A percentile compares a stretch with the other conserved stretches of the same genome.
Evolutionary conservation across 2,329 filamentous ascomycete species (phyloP).

Genomic region (Clonostachys chloroleuca): DNA sequence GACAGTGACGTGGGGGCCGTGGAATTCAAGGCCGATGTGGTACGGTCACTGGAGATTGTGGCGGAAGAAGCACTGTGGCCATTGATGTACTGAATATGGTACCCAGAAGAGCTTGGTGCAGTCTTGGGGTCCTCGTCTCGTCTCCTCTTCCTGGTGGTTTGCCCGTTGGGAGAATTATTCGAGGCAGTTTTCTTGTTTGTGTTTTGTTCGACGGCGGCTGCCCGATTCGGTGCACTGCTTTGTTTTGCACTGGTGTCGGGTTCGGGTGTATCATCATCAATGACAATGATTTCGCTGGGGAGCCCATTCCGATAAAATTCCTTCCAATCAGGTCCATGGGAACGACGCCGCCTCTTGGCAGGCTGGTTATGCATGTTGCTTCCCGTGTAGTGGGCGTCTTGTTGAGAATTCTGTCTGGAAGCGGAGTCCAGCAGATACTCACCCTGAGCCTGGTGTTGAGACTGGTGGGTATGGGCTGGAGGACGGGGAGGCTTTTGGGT

Average conservation of each 20-base stretch:
- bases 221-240: slow-evolving; percentile 11
- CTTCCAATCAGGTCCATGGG: slow-evolving; percentile 69
- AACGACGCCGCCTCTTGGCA: slow-evolving; percentile 49
- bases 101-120: slow-evolving; percentile 57
- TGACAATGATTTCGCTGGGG: slow-evolving; percentile 82
- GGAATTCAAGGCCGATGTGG: slow-evolving; percentile 74
- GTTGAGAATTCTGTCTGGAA: neutral
- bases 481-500: slow-evolving; percentile 20
- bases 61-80: slow-evolving; percentile 72
- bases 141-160: slow-evolving; percentile 71
- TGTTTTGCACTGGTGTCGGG: slow-evolving; percentile 39
- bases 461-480: slow-evolving; percentile 16
- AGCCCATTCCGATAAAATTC: slow-evolving; percentile 80
- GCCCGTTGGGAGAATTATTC: slow-evolving; percentile 43
- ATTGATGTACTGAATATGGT: slow-evolving; percentile 66
- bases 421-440: neutral
- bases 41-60: slow-evolving; percentile 78
- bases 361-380: slow-evolving; percentile 9
- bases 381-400: neutral
- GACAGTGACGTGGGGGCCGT: slow-evolving; percentile 83
- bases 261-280: slow-evolving; percentile 69
- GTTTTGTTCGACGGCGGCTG: slow-evolving; percentile 6
- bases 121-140: slow-evolving; percentile 42
- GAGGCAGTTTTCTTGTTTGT: slow-evolving; percentile 14
- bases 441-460: neutral